These are phyloP conservation scores for Persicaria tinctoria DNA, from an alignment of 148 eudicot genomes.

Conservation along the genomic window DNA sequence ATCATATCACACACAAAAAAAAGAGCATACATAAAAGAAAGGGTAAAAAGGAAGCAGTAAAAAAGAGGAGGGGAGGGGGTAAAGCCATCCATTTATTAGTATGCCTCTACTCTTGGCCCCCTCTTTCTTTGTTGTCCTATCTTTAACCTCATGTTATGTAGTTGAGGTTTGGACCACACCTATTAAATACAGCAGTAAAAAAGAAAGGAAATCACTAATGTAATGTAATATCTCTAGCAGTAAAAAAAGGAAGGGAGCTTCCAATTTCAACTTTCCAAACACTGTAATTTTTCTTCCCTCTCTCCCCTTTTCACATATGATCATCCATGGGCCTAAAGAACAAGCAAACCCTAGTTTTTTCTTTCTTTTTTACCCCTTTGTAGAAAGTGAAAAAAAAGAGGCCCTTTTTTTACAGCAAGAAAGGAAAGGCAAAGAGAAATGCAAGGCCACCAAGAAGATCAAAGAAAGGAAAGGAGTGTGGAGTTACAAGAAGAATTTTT, in stretches of 20 bases:
- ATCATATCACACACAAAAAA: constrained; percentile 2
- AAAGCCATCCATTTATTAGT: constrained; percentile 10
- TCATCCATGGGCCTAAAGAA: neutral
- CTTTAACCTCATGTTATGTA: constrained; percentile 13
- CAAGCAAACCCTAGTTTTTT: constrained; percentile 1
- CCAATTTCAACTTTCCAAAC: neutral
- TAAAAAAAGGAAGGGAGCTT: neutral
- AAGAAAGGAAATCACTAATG: neutral
- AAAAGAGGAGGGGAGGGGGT: neutral
- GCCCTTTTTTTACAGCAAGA: constrained; percentile 7
- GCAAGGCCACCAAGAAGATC: neutral
- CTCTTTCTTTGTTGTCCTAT: constrained; percentile 2
- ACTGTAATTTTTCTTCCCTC: constrained; percentile 12
- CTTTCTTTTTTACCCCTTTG: neutral
- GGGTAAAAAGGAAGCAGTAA: constrained; percentile 1
- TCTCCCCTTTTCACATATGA: neutral
- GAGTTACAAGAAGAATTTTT: constrained; percentile 1
- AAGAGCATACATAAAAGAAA: constrained; percentile 1
- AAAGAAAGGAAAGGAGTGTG: constrained; percentile 11
- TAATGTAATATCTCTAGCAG: neutral
- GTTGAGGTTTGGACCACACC: constrained; percentile 13
- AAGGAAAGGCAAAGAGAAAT: neutral
- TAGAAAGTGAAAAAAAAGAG: neutral
- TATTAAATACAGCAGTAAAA: constrained; percentile 8
- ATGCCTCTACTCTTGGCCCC: constrained; percentile 10